These are phyloP conservation scores for Citrus glauca DNA, from an alignment of 345 rosid genomes.

Conservation along the genomic window DNA sequence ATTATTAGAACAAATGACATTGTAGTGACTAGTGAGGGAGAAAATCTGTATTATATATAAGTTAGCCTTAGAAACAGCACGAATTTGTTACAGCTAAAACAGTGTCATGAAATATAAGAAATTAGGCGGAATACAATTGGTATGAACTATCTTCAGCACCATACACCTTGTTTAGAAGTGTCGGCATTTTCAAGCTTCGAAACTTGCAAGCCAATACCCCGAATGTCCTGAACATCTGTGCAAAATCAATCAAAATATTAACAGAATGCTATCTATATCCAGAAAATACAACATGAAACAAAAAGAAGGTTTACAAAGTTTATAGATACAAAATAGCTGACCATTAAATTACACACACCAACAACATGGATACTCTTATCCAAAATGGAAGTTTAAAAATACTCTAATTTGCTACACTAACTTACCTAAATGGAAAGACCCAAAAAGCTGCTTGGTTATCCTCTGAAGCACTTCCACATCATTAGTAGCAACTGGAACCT, in stretches of 20 bases:
- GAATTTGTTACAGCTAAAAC: neutral
- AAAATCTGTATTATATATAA: neutral
- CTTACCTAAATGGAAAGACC: slow-evolving; percentile 65
- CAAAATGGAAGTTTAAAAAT: neutral
- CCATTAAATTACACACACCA: neutral
- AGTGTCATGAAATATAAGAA: neutral
- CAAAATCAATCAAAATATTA: slow-evolving; percentile 5
- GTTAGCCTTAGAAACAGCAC: neutral
- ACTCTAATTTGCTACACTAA: slow-evolving; percentile 8
- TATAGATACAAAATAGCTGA: neutral
- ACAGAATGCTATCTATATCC: neutral
- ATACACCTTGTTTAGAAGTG: slow-evolving; percentile 53
- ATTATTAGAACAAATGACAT: neutral
- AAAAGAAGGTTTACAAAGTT: neutral
- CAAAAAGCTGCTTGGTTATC: slow-evolving; percentile 74
- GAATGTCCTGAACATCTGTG: slow-evolving; percentile 75
- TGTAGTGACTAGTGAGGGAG: neutral
- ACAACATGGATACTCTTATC: neutral
- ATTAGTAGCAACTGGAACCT: slow-evolving; percentile 87
- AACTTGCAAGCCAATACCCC: slow-evolving; percentile 97
- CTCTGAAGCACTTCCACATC: slow-evolving; percentile 74
- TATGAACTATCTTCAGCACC: slow-evolving; percentile 12
- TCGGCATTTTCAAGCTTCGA: slow-evolving; percentile 78
- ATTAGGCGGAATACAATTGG: neutral
- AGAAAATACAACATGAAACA: neutral